A percentile compares a stretch with the other conserved stretches of the same genome.
Conservation (phyloP, 306 rosid species). For the Corylus heterophylla region DNA sequence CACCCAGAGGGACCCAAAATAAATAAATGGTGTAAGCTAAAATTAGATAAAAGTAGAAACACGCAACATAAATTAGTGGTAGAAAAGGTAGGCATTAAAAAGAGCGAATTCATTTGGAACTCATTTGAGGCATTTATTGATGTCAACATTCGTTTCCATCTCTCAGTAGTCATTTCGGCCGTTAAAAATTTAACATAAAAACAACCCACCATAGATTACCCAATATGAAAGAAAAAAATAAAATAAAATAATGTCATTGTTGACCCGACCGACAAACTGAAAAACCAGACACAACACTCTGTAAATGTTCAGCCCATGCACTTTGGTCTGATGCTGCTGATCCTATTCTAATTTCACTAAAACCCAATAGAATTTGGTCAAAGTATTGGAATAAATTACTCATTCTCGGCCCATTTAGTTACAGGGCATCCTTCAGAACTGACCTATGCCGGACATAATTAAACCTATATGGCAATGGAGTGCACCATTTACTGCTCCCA, state of each 20-base stretch:
- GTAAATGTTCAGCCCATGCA: constrained; percentile 17
- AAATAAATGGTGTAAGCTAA: no score
- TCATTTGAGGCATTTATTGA: constrained; percentile 18
- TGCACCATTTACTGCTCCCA: neutral
- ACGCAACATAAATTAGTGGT: no score
- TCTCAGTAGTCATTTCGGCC: constrained; percentile 40
- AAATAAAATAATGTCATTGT: constrained; percentile 1
- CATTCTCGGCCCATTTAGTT: constrained; percentile 26
- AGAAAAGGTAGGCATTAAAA: no score
- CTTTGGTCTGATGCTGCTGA: constrained; percentile 23
- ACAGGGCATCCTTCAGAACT: neutral
- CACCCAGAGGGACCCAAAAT: no score
- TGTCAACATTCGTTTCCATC: constrained; percentile 30
- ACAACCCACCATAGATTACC: constrained; percentile 21
- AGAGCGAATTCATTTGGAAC: neutral
- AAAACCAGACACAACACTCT: constrained; percentile 16
- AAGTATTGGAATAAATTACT: constrained; percentile 25
- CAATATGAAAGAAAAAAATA: constrained; percentile 4
- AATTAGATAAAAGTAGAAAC: no score
- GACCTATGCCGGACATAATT: constrained; percentile 13
- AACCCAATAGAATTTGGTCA: constrained; percentile 14
- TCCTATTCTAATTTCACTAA: constrained; percentile 22
- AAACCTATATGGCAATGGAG: neutral
- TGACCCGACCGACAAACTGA: constrained; percentile 21
- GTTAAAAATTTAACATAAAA: constrained; percentile 25